These are phyloP conservation scores for Citropsis articulata DNA, from an alignment of 345 rosid species.

Conservation along the genomic window DNA sequence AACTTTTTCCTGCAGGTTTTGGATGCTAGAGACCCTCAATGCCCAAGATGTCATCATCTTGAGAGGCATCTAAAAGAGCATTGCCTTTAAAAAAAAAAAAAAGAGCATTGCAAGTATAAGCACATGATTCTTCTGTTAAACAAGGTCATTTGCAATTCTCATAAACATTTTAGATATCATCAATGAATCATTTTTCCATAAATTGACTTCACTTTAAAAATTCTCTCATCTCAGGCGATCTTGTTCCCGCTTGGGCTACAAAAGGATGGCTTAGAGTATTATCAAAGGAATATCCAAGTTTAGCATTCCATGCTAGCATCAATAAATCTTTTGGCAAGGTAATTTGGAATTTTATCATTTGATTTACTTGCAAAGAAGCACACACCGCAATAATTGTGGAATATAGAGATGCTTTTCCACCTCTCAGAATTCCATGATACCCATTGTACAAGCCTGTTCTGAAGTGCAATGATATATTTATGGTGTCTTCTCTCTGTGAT, in stretches of 20 bases:
- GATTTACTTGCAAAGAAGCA: neutral
- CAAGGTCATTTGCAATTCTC: conserved; percentile 51
- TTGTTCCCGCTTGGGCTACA: conserved; percentile 95
- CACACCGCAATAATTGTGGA: neutral
- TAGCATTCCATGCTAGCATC: conserved; percentile 95
- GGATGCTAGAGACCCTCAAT: conserved; percentile 96
- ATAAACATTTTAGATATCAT: neutral
- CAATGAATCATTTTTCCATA: neutral
- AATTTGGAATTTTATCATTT: neutral
- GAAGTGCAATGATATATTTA: neutral
- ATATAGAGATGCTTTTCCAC: neutral
- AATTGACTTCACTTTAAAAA: neutral
- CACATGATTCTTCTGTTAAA: conserved; percentile 88
- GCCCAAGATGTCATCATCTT: conserved; percentile 84
- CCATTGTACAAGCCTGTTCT: neutral
- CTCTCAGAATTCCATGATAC: neutral
- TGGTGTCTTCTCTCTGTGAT: neutral
- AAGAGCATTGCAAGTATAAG: conserved; percentile 81
- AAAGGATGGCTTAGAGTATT: conserved; percentile 86
- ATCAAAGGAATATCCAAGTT: conserved; percentile 89
- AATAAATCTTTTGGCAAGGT: conserved; percentile 97
- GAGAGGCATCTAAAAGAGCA: conserved; percentile 92
- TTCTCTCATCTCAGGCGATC: conserved; percentile 59
- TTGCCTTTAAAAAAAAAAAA: too few relatives aligned
- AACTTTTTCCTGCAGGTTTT: conserved; percentile 55